These are phyloP conservation scores for Hemisphaericaspora subhashii DNA, from an alignment of 1,139 yeast genomes.

Conservation along the genomic window DNA sequence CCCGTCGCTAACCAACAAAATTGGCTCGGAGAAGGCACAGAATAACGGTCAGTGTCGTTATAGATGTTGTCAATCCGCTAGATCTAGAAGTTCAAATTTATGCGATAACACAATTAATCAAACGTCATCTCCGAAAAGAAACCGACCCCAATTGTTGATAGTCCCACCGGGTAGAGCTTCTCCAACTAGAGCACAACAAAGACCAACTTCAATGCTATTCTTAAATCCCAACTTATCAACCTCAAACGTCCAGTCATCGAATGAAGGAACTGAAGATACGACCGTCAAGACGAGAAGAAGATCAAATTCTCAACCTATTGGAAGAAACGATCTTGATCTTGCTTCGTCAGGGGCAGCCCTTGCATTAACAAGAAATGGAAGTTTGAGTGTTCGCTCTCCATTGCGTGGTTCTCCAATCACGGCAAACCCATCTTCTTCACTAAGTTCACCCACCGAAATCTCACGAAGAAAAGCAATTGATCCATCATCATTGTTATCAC, in stretches of 20 bases:
- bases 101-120: slow-evolving; percentile 10
- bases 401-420: slow-evolving; percentile 12
- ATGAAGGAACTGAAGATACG: background rate
- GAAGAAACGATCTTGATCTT: slow-evolving; percentile 15
- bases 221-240: slow-evolving; percentile 24
- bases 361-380: slow-evolving; percentile 25
- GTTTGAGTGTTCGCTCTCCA: slow-evolving; percentile 5
- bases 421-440: slow-evolving; percentile 9
- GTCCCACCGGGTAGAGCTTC: too few relatives aligned
- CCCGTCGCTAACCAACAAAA: too few relatives aligned
- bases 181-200: slow-evolving; percentile 16
- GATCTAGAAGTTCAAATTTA: too few relatives aligned
- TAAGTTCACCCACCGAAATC: slow-evolving; percentile 5
- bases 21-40: too few relatives aligned
- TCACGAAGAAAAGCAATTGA: slow-evolving; percentile 1
- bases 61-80: too few relatives aligned
- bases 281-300: slow-evolving; percentile 28
- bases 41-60: too few relatives aligned
- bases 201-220: slow-evolving; percentile 33
- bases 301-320: slow-evolving; percentile 43
- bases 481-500: too few relatives aligned
- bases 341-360: slow-evolving; percentile 41
- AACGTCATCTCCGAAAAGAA: slow-evolving; percentile 21
- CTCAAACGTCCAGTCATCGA: slow-evolving; percentile 9
- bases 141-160: too few relatives aligned